Evolutionary conservation across 768 basidiomycete species (phyloP).

Genomic region (Coprinellus micaceus): DNA sequence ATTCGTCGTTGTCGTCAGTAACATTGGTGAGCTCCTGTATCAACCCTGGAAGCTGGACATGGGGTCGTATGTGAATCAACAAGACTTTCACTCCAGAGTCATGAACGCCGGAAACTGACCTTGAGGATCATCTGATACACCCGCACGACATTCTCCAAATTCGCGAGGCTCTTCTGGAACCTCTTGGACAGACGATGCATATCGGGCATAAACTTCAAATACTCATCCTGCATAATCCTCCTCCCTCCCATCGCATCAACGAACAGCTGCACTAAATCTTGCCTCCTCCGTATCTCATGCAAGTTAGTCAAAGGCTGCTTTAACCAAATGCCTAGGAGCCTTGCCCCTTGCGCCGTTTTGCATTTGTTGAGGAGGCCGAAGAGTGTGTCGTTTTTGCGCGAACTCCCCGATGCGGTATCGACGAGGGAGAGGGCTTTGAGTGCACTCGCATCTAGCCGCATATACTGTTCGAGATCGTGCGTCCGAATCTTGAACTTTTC

Average conservation of each 20-base stretch:
- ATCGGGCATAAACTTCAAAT: conserved; percentile 89
- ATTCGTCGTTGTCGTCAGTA: conserved; percentile 28
- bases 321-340: conserved; percentile 86
- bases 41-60: background rate
- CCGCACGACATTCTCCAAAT: conserved; percentile 91
- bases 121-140: conserved; percentile 91
- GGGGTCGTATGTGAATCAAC: background rate
- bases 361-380: conserved; percentile 91
- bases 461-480: conserved; percentile 91
- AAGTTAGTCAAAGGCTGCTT: conserved; percentile 94
- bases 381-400: conserved; percentile 80
- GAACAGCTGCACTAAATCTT: conserved; percentile 84
- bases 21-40: background rate
- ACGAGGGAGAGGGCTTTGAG: conserved; percentile 84
- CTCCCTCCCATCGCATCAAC: conserved; percentile 74
- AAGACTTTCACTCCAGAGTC: too few species aligned
- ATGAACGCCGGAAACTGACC: conserved; percentile 37
- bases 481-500: conserved; percentile 76
- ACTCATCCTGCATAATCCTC: conserved; percentile 78
- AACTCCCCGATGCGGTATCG: conserved; percentile 59
- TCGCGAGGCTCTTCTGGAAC: conserved; percentile 80
- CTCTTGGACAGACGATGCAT: conserved; percentile 88
- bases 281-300: conserved; percentile 89
- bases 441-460: conserved; percentile 95
- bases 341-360: conserved; percentile 91